These are phyloP conservation scores for Phytophthora vignae DNA, from an alignment of 352 stramenopile species.

Conservation along the genomic window DNA sequence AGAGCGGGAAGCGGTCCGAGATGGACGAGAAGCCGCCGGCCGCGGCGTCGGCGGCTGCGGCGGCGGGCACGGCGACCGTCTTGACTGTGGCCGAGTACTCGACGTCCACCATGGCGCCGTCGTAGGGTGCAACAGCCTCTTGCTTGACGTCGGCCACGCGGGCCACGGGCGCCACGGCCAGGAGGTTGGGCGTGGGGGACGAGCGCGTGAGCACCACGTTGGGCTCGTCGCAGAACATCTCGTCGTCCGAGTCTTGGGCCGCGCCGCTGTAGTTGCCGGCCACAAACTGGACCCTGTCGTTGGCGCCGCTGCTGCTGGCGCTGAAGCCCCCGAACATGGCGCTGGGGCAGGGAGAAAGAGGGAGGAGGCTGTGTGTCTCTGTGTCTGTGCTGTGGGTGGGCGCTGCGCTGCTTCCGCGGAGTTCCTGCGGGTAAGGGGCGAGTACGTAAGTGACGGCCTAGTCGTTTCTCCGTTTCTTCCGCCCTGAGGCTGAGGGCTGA, in stretches of 20 bases:
- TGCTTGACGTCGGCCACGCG: constrained; percentile 41
- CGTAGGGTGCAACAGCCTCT: constrained; percentile 19
- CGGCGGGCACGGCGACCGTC: constrained; percentile 23
- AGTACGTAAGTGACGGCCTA: constrained; percentile 39
- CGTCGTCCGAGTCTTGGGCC: constrained; percentile 58
- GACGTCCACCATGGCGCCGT: constrained; percentile 33
- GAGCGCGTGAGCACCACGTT: constrained; percentile 62
- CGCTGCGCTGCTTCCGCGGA: neutral
- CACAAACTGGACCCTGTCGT: constrained; percentile 54
- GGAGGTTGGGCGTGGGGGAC: constrained; percentile 52
- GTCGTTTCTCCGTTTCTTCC: constrained; percentile 40
- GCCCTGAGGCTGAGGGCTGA: too few relatives aligned
- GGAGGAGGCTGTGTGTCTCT: too few relatives aligned
- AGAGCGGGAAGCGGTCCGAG: constrained; percentile 59
- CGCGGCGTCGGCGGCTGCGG: constrained; percentile 7
- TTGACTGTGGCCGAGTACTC: constrained; percentile 36
- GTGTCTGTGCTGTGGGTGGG: too few relatives aligned
- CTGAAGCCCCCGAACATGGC: constrained; percentile 38
- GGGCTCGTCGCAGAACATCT: constrained; percentile 49
- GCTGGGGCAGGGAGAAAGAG: neutral
- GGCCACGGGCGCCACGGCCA: constrained; percentile 35
- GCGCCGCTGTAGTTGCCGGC: constrained; percentile 43
- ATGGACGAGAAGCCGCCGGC: constrained; percentile 65
- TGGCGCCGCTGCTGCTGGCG: constrained; percentile 14
- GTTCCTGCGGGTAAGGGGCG: constrained; percentile 27